A percentile compares a stretch with the other conserved stretches of the same genome.
Evolutionary conservation across 1,284 basidiomycete genomes (phyloP).

Genomic region (Inonotus hispidus): DNA sequence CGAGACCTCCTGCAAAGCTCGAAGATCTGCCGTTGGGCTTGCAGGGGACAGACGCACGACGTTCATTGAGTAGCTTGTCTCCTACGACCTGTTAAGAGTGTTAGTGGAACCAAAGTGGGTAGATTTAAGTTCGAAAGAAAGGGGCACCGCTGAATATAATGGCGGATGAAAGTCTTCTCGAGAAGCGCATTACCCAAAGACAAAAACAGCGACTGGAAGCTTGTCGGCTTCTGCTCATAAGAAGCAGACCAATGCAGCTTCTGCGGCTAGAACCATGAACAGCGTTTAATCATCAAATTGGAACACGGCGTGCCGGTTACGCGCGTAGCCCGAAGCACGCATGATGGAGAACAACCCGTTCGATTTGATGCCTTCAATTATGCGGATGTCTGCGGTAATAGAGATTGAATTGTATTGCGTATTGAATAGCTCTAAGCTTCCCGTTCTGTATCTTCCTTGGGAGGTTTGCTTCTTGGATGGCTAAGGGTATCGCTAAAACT

Average conservation of each 20-base stretch:
- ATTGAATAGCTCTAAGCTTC: not conserved
- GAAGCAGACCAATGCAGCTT: slow-evolving; percentile 8
- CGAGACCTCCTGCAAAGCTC: slow-evolving; percentile 46
- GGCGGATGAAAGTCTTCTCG: not conserved
- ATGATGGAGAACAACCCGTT: slow-evolving; percentile 17
- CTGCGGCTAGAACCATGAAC: slow-evolving; percentile 12
- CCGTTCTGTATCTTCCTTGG: not conserved
- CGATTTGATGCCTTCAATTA: slow-evolving; percentile 11
- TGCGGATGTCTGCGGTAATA: slow-evolving; percentile 7
- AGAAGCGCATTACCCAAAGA: slow-evolving; percentile 5
- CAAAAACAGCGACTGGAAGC: slow-evolving; percentile 14
- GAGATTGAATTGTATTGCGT: not conserved
- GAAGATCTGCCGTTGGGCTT: slow-evolving; percentile 41
- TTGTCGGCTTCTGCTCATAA: slow-evolving; percentile 5
- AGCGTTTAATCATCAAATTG: slow-evolving; percentile 10
- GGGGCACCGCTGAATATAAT: slow-evolving; percentile 10
- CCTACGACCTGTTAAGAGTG: not conserved
- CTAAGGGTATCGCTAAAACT: not conserved
- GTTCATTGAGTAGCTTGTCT: slow-evolving; percentile 24
- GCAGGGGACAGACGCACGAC: slow-evolving; percentile 39
- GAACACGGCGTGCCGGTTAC: slow-evolving; percentile 15
- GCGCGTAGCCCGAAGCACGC: slow-evolving; percentile 9
- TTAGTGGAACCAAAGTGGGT: not conserved
- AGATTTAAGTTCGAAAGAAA: slow-evolving; percentile 1
- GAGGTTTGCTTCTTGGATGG: not conserved